Base-by-base conservation (phyloP, 2,329 filamentous ascomycete genomes). In the Lizonia empirigonia region DNA sequence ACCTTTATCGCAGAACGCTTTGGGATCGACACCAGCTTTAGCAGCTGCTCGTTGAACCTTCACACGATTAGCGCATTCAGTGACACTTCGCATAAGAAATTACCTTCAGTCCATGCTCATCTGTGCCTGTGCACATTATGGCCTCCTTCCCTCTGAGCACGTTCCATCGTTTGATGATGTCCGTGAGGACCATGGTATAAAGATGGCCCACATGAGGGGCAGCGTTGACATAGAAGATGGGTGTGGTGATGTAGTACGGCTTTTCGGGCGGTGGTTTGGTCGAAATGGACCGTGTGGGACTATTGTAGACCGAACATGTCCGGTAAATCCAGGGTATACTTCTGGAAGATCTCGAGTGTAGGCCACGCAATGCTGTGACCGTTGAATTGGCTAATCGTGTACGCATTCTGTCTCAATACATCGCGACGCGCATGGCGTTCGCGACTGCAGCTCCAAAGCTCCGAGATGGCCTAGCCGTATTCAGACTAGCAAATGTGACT, bases 151-250 rank as follows among this genome's bases (percentile, higher is more conserved):
- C 90, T 53, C 87, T 84, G 42, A 99, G 80, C 24, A 84, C 78
- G 69, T 95, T 85, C 91, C 91, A 99, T 76, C 94, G 83, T 75
- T 97, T 99, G 62, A 96, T 77, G 44, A 96, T 87, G 74, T 99
- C 94, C 58, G 90, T 82, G 35, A 99, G 82, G 64, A 97, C 81
- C 85, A 97, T 92, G 33, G 89, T 90, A 73, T 96, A 97, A 53
- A 99, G 80, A 74, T 99, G 94, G 35, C 94, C 94, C 57, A 97
- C 85, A 77, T 99, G 94, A 41, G 94, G 94, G 36, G 90, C 91
- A 47, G 92, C 90, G 82, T 99, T 99, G 77, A 99, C 94, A 75
- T 99, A 99, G 79, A 97, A 99, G 51, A 99, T 99, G 2, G 94
- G 94, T 7, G 91, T 95, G 5, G 94, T 97, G 66, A 96, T 81